phyloP scores from a whole-genome alignment of 2,329 filamentous ascomycete genomes.

The Epichloe typhina region DNA sequence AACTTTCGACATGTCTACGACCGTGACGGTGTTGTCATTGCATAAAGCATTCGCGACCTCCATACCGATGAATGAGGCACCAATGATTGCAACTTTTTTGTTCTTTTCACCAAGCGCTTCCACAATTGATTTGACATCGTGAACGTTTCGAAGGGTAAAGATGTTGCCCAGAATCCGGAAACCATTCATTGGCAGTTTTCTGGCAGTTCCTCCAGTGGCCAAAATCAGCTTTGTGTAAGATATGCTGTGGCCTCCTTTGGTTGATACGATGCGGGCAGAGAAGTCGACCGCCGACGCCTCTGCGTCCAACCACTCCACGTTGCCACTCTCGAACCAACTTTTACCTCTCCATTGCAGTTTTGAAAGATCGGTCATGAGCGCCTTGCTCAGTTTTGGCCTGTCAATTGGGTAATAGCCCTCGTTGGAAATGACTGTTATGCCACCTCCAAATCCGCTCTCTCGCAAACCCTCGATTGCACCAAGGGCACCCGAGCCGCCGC shows the following conservation, averaged over 20 bases:
- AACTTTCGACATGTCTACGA: conserved; percentile 77
- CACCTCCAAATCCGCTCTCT: conserved; percentile 64
- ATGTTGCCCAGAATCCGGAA: conserved; percentile 81
- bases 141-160: conserved; percentile 68
- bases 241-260: conserved; percentile 56
- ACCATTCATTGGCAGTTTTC: conserved; percentile 63
- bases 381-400: conserved; percentile 90
- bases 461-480: conserved; percentile 74
- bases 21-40: conserved; percentile 69
- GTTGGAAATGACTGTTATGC: conserved; percentile 69
- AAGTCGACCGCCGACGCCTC: conserved; percentile 71
- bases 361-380: conserved; percentile 64
- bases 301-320: conserved; percentile 43
- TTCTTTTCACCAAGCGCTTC: conserved; percentile 65
- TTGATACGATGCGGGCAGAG: conserved; percentile 55
- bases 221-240: conserved; percentile 81
- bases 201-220: conserved; percentile 72
- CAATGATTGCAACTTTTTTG: conserved; percentile 83
- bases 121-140: conserved; percentile 66
- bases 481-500: conserved; percentile 73
- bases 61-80: conserved; percentile 95
- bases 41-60: conserved; percentile 78
- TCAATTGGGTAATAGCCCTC: conserved; percentile 86
- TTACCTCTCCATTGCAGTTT: conserved; percentile 68
- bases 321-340: conserved; percentile 59